Conservation (phyloP, 2,329 filamentous ascomycete genomes). For the Tolypocladium pustulatum region DNA sequence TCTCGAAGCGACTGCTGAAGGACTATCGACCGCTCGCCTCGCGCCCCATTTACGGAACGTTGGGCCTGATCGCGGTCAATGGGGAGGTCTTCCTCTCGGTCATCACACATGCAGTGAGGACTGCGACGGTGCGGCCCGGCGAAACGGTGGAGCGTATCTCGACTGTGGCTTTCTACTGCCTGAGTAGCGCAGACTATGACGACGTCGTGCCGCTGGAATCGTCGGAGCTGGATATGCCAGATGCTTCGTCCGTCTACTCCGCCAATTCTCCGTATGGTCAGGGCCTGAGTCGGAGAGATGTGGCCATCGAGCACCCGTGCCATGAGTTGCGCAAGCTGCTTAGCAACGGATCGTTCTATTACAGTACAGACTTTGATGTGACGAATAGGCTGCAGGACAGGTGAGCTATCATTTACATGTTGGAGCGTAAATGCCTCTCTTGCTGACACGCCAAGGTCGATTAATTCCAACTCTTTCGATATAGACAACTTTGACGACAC, state of each 20-base stretch:
- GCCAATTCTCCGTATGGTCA: constrained; percentile 28
- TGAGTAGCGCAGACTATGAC: constrained; percentile 82
- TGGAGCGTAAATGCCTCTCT: background rate
- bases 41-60: constrained; percentile 69
- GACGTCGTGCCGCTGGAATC: constrained; percentile 51
- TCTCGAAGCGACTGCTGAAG: constrained; percentile 54
- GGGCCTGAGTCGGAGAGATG: constrained; percentile 53
- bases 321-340: constrained; percentile 83
- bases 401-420: constrained; percentile 25
- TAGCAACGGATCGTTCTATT: constrained; percentile 92
- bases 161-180: constrained; percentile 83
- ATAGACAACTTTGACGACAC: constrained; percentile 88
- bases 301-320: constrained; percentile 75
- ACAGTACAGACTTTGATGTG: constrained; percentile 95
- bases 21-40: constrained; percentile 69
- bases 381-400: constrained; percentile 89
- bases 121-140: constrained; percentile 73
- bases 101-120: constrained; percentile 67
- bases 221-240: constrained; percentile 37
- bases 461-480: constrained; percentile 70
- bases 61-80: constrained; percentile 76
- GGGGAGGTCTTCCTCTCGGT: constrained; percentile 86
- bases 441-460: constrained; percentile 39
- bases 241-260: constrained; percentile 36
- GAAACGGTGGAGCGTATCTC: constrained; percentile 85